Evolutionary conservation across 139 green algal species (phyloP).

Genomic region (Pycnococcus provasolii): DNA sequence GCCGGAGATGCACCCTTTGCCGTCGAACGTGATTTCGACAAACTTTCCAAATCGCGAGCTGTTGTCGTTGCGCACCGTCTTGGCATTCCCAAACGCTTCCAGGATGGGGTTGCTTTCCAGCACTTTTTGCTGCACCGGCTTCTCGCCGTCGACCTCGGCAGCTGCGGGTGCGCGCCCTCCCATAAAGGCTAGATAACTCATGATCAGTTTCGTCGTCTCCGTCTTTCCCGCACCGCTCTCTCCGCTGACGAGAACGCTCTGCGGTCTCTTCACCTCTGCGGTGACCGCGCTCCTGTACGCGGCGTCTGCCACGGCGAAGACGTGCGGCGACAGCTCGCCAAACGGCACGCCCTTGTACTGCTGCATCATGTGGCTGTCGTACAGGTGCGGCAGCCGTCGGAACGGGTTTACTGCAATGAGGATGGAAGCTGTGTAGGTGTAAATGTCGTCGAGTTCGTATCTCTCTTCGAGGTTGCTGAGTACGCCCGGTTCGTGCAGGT

Average conservation of each 20-base stretch:
- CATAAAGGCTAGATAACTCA: conserved; percentile 84
- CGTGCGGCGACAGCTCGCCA: conserved; percentile 79
- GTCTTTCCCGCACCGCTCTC: conserved; percentile 98
- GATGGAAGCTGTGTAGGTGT: conserved; percentile 76
- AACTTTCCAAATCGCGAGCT: conserved; percentile 98
- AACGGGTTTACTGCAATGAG: conserved; percentile 78
- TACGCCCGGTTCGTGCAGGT: conserved; percentile 95
- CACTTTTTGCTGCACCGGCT: conserved; percentile 18
- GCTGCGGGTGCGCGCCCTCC: conserved; percentile 31
- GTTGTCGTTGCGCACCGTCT: conserved; percentile 97
- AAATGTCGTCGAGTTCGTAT: conserved; percentile 67
- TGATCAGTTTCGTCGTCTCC: conserved; percentile 98
- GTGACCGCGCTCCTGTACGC: conserved; percentile 29
- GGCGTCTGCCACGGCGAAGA: conserved; percentile 70
- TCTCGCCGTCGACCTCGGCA: not conserved
- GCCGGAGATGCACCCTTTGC: conserved; percentile 29
- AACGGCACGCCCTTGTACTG: conserved; percentile 61
- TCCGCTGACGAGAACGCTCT: conserved; percentile 52
- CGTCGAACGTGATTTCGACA: conserved; percentile 93
- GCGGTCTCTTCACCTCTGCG: not conserved
- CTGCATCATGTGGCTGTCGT: conserved; percentile 68
- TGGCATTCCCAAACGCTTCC: conserved; percentile 98
- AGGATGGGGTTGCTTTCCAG: conserved; percentile 94
- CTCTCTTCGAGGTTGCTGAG: conserved; percentile 61
- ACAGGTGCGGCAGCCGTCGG: conserved; percentile 56